Conservation (phyloP, 169 alveolate species). For the Plasmodium sp. region DNA sequence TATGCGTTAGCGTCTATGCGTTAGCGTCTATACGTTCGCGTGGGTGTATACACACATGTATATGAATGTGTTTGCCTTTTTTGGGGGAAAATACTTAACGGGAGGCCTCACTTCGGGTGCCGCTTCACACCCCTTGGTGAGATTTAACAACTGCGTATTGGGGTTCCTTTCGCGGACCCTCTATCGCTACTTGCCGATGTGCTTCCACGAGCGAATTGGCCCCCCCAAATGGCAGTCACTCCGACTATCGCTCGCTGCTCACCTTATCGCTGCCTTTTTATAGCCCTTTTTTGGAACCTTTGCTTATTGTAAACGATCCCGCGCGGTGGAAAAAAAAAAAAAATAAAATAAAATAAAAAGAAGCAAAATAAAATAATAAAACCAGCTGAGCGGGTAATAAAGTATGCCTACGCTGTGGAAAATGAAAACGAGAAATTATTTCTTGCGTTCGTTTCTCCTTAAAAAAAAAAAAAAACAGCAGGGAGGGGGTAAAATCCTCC, state of each 20-base stretch:
- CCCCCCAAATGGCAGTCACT: background rate
- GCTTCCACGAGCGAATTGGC: background rate
- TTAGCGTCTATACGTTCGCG: background rate
- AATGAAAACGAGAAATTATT: background rate
- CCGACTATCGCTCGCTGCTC: background rate
- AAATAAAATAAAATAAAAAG: background rate
- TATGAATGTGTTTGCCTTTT: background rate
- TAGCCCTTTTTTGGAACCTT: background rate
- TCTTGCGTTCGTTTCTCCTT: background rate
- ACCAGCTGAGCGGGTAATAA: background rate
- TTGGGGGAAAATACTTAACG: background rate
- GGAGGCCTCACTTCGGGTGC: background rate
- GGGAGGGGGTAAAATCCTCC: background rate
- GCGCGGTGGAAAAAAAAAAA: background rate
- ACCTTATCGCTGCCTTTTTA: background rate
- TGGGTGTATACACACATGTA: background rate
- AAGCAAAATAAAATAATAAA: background rate
- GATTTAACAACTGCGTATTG: background rate
- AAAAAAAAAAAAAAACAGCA: conserved; percentile 21
- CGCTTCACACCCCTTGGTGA: background rate
- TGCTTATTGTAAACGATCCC: background rate
- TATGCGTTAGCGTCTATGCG: background rate
- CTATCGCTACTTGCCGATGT: background rate
- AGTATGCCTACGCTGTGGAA: background rate
- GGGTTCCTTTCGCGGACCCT: background rate